These are phyloP conservation scores for Apophysomyces trapeziformis DNA, from an alignment of 371 early-diverging fungal genomes.

Conservation along the genomic window DNA sequence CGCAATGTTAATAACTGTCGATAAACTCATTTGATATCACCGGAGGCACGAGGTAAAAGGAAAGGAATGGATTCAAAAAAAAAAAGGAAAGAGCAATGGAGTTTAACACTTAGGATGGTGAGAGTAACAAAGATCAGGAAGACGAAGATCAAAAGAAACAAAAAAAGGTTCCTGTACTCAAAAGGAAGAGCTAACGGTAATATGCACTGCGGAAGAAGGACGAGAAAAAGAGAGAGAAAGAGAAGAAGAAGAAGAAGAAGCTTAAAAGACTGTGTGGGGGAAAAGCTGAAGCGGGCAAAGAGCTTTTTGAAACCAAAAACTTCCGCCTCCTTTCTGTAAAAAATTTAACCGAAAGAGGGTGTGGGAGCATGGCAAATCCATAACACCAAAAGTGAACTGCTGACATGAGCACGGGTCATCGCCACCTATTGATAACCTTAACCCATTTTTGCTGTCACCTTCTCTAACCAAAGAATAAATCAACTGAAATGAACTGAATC, in stretches of 20 bases:
- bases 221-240: conserved; percentile 9
- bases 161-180: background rate
- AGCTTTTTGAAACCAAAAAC: background rate
- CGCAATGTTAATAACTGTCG: conserved; percentile 26
- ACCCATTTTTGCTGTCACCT: too few relatives aligned
- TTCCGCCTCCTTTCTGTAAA: conserved; percentile 2
- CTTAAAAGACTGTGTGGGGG: background rate
- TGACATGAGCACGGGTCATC: background rate
- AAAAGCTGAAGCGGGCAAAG: background rate
- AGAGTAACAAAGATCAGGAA: conserved; percentile 10
- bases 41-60: conserved; percentile 19
- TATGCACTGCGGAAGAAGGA: too few relatives aligned
- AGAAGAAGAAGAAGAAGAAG: background rate
- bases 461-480: too few relatives aligned
- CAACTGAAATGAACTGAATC: too few relatives aligned
- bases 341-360: background rate
- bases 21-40: conserved; percentile 17
- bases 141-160: conserved; percentile 22
- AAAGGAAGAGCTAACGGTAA: conserved; percentile 1
- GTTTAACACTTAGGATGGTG: background rate
- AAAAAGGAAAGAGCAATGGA: conserved; percentile 8
- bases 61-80: conserved; percentile 26
- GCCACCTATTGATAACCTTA: too few relatives aligned
- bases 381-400: conserved; percentile 6
- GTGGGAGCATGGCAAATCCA: background rate